phyloP scores from a whole-genome alignment of 441 rosid genomes.

The Euphorbia corollata region DNA sequence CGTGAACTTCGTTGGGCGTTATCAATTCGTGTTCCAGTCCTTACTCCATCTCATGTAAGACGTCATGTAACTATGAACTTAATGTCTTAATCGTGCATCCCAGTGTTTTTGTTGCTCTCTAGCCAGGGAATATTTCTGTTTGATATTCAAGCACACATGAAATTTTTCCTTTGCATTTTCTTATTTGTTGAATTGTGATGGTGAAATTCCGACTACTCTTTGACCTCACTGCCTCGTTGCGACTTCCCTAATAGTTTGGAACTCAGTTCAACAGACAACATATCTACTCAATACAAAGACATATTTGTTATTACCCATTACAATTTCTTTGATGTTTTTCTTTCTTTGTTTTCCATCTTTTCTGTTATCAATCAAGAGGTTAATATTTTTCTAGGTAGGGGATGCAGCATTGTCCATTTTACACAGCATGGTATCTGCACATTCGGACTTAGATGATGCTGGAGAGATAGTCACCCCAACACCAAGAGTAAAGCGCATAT shows the following conservation, averaged over 20 bases:
- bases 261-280: neutral
- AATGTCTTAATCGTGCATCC: slow-evolving; percentile 17
- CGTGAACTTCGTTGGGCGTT: slow-evolving; percentile 99
- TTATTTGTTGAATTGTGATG: neutral
- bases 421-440: slow-evolving; percentile 98
- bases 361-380: slow-evolving; percentile 20
- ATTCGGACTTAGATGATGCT: slow-evolving; percentile 99
- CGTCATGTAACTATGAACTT: slow-evolving; percentile 19
- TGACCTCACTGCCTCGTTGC: neutral
- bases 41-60: slow-evolving; percentile 84
- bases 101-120: slow-evolving; percentile 10
- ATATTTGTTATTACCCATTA: neutral
- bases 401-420: slow-evolving; percentile 91
- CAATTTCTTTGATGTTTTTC: neutral
- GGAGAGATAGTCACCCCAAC: slow-evolving; percentile 99
- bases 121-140: neutral
- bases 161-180: neutral
- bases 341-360: slow-evolving; percentile 10
- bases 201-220: neutral
- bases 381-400: slow-evolving; percentile 60
- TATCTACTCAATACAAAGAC: neutral
- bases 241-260: neutral
- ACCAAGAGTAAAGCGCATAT: slow-evolving; percentile 87
- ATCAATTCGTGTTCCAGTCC: slow-evolving; percentile 88
- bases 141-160: slow-evolving; percentile 4